A percentile compares a stretch with the other conserved stretches of the same genome.
These are phyloP conservation scores for Porogramme epimiltina DNA, from an alignment of 1,284 basidiomycete species.

Conservation along the genomic window DNA sequence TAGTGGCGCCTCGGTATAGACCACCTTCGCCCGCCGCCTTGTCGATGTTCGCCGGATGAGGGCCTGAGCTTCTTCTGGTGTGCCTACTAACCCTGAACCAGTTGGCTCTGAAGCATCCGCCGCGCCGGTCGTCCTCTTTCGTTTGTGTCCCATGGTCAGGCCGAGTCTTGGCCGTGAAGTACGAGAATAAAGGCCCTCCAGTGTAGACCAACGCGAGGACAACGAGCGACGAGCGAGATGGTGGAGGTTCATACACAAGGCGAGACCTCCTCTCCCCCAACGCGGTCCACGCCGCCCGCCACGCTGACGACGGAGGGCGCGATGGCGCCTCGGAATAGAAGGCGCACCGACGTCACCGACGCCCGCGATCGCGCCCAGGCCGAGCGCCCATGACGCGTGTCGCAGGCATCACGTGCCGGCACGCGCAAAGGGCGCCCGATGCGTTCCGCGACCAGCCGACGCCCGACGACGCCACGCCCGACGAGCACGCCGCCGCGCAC, in stretches of 20 bases:
- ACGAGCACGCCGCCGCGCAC: slow-evolving; percentile 7
- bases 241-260: slow-evolving; percentile 16
- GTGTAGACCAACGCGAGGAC: background rate
- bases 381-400: background rate
- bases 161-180: too few relatives aligned
- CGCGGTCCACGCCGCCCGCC: background rate
- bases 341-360: slow-evolving; percentile 18
- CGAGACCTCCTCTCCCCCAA: background rate
- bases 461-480: slow-evolving; percentile 6
- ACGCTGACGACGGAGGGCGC: slow-evolving; percentile 2
- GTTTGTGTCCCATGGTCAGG: slow-evolving; percentile 8
- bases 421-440: slow-evolving; percentile 3
- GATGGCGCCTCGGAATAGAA: slow-evolving; percentile 3
- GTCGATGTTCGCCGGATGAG: slow-evolving; percentile 13
- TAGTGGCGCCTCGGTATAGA: slow-evolving; percentile 8
- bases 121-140: slow-evolving; percentile 6
- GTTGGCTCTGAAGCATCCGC: background rate
- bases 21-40: slow-evolving; percentile 12
- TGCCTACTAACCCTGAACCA: slow-evolving; percentile 13
- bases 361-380: slow-evolving; percentile 9
- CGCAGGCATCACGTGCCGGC: slow-evolving; percentile 14
- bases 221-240: background rate
- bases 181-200: too few relatives aligned
- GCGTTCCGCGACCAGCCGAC: slow-evolving; percentile 12
- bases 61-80: slow-evolving; percentile 15